Evolutionary conservation across 2,329 filamentous ascomycete species (phyloP).

Genomic region (Apiospora aurea): DNA sequence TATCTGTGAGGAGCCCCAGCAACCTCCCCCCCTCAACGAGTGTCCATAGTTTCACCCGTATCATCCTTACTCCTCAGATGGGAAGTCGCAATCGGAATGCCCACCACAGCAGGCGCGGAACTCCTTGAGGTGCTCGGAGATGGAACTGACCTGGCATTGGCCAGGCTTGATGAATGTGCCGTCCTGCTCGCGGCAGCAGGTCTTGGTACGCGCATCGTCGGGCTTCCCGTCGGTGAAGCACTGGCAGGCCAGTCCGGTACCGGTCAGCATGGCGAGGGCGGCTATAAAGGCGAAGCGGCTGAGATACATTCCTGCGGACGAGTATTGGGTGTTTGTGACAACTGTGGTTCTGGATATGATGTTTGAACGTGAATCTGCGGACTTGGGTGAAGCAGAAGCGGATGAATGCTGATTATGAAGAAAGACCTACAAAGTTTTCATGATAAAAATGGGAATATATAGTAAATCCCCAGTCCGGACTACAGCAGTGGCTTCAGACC

Average conservation of each 20-base stretch:
- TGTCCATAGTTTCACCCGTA: too few species aligned
- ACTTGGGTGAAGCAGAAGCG: neutral
- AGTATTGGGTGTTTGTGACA: neutral
- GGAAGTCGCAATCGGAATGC: neutral
- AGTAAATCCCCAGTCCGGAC: too few species aligned
- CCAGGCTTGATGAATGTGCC: neutral
- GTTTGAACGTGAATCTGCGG: neutral
- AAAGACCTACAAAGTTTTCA: too few species aligned
- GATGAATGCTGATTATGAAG: too few species aligned
- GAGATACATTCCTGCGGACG: neutral
- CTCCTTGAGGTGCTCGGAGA: neutral
- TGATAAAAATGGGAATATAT: too few species aligned
- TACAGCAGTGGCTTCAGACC: too few species aligned
- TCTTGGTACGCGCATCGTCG: neutral
- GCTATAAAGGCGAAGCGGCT: too few species aligned
- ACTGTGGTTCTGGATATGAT: rapidly evolving
- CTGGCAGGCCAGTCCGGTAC: neutral
- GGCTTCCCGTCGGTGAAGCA: neutral
- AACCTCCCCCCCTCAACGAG: too few species aligned
- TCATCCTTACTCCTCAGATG: too few species aligned
- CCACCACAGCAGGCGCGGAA: neutral
- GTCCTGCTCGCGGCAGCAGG: neutral
- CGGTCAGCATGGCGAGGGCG: neutral
- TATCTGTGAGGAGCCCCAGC: too few species aligned
- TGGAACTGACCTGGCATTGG: neutral